These are phyloP conservation scores for Phytophthora niederhauseri DNA, from an alignment of 352 stramenopile genomes.

Conservation along the genomic window DNA sequence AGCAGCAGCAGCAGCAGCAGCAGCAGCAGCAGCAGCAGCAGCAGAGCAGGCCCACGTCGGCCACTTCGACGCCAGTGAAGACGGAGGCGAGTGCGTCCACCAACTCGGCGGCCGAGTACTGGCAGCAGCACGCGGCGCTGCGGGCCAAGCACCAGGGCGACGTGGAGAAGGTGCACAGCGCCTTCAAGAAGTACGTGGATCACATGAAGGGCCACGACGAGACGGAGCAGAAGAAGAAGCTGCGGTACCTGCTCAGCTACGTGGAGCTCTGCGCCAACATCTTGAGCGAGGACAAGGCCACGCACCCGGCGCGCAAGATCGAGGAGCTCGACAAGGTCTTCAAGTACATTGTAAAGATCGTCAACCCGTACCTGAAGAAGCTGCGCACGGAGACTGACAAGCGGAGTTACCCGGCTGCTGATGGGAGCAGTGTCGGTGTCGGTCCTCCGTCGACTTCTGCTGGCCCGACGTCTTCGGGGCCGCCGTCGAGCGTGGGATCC, in stretches of 20 bases:
- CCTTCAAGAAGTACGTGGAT: constrained; percentile 90
- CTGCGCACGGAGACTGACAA: constrained; percentile 85
- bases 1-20: constrained; percentile 22
- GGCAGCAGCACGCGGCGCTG: constrained; percentile 73
- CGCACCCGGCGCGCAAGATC: constrained; percentile 70
- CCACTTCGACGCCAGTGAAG: constrained; percentile 29
- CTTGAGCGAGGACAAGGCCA: constrained; percentile 76
- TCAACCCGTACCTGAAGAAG: constrained; percentile 90
- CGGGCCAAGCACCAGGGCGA: constrained; percentile 83
- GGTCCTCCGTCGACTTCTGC: constrained; percentile 20
- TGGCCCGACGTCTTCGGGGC: constrained; percentile 13
- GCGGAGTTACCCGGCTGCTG: constrained; percentile 42
- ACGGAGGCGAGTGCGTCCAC: constrained; percentile 28
- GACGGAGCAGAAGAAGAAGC: constrained; percentile 90
- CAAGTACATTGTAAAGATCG: constrained; percentile 92
- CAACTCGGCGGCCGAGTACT: constrained; percentile 75
- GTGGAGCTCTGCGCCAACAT: constrained; percentile 85
- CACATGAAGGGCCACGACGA: constrained; percentile 90
- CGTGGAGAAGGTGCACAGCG: constrained; percentile 85
- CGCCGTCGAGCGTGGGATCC: constrained; percentile 20
- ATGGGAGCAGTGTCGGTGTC: constrained; percentile 19
- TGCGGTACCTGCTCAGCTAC: constrained; percentile 84
- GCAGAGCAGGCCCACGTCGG: constrained; percentile 20
- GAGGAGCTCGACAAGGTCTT: constrained; percentile 89
- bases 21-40: constrained; percentile 8